Conservation (phyloP, 2,329 filamentous ascomycete genomes). For the Peltaster fructicola region DNA sequence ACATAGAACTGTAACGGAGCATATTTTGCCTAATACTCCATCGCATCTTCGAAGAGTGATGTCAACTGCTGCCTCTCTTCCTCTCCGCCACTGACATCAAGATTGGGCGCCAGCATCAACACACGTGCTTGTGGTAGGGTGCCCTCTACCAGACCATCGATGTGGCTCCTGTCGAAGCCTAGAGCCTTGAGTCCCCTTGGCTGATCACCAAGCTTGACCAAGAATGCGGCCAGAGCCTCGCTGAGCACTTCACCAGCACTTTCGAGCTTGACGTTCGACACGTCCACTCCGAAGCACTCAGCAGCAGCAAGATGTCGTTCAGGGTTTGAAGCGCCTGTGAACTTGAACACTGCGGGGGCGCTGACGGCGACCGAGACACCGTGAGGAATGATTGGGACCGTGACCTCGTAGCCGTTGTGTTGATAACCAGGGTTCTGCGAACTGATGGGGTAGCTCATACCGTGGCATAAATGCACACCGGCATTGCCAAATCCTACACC, state of each 20-base stretch:
- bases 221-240: slow-evolving; percentile 66
- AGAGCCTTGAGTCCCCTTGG: slow-evolving; percentile 68
- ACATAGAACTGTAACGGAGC: too few species aligned
- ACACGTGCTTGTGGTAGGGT: slow-evolving; percentile 86
- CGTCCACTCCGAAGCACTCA: slow-evolving; percentile 78
- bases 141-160: slow-evolving; percentile 77
- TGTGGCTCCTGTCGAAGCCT: slow-evolving; percentile 58
- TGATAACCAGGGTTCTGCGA: slow-evolving; percentile 85
- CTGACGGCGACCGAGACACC: slow-evolving; percentile 90
- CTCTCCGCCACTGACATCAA: slow-evolving; percentile 34
- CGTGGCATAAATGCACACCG: slow-evolving; percentile 75
- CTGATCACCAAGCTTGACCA: slow-evolving; percentile 74
- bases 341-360: slow-evolving; percentile 82
- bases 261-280: slow-evolving; percentile 71
- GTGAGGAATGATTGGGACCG: slow-evolving; percentile 72
- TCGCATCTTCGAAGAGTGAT: slow-evolving; percentile 29
- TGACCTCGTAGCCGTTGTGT: slow-evolving; percentile 70
- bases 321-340: slow-evolving; percentile 81
- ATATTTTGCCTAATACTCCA: slow-evolving; percentile 26
- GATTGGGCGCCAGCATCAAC: slow-evolving; percentile 71
- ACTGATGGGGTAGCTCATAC: slow-evolving; percentile 96
- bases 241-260: slow-evolving; percentile 75
- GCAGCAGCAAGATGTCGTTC: slow-evolving; percentile 80
- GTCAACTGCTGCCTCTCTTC: slow-evolving; percentile 32
- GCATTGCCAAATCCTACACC: slow-evolving; percentile 96